Conservation (phyloP, 257 asterid genomes). For the Ehretia macrophylla region DNA sequence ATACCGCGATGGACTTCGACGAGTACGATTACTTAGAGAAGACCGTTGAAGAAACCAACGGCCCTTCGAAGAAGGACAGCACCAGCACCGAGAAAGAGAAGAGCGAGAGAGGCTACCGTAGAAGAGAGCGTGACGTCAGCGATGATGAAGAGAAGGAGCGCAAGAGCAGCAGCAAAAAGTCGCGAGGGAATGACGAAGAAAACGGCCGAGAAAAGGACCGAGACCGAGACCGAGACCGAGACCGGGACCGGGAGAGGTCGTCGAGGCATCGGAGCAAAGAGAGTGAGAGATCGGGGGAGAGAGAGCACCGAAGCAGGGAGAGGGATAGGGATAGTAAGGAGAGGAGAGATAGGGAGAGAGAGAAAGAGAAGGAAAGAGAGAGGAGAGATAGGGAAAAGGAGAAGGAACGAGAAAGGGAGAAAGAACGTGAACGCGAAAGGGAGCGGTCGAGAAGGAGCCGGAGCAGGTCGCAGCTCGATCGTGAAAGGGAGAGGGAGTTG, state of each 20-base stretch:
- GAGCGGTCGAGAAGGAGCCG: constrained; percentile 75
- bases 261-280: constrained; percentile 38
- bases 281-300: constrained; percentile 36
- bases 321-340: constrained; percentile 19
- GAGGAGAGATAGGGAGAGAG: constrained; percentile 29
- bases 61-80: constrained; percentile 41
- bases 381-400: constrained; percentile 34
- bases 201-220: constrained; percentile 57
- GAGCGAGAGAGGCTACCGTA: constrained; percentile 62
- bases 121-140: constrained; percentile 62
- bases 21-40: constrained; percentile 97
- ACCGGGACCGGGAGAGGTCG: constrained; percentile 28
- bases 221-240: constrained; percentile 46
- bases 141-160: constrained; percentile 65
- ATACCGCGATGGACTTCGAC: constrained; percentile 74
- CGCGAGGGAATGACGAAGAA: constrained; percentile 48
- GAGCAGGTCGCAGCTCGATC: constrained; percentile 61
- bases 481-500: constrained; percentile 62
- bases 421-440: constrained; percentile 29
- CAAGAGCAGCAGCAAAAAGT: constrained; percentile 61
- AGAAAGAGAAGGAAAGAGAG: constrained; percentile 32
- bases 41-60: constrained; percentile 80
- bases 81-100: constrained; percentile 46
- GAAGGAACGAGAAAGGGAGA: constrained; percentile 18
- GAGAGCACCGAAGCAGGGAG: constrained; percentile 44